phyloP scores from a whole-genome alignment of 139 green algal genomes.

The Chlamydomonas sp. region DNA sequence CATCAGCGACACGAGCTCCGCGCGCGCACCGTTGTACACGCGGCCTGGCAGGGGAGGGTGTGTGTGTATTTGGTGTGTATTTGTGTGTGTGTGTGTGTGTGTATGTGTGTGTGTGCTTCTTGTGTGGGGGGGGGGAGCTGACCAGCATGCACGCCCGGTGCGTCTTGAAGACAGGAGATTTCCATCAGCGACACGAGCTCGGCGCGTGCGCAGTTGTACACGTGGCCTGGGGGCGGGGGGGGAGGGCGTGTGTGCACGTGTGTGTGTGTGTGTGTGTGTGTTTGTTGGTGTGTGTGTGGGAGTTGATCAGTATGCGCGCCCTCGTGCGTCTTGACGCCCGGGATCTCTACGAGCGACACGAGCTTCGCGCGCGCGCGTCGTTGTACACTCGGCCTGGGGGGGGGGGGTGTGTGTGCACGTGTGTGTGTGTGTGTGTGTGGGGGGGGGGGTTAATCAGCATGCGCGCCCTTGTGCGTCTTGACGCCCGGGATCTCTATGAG shows the following conservation, averaged over 20 bases:
- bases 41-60: slow-evolving; percentile 29
- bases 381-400: slow-evolving; percentile 43
- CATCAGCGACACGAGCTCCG: slow-evolving; percentile 71
- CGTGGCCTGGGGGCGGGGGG: slow-evolving; percentile 41
- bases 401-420: no score
- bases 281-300: no score
- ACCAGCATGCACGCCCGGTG: no score
- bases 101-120: no score
- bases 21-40: slow-evolving; percentile 51
- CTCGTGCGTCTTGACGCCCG: slow-evolving; percentile 43
- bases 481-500: slow-evolving; percentile 70
- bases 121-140: no score
- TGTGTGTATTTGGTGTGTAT: no score
- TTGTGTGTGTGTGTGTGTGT: no score
- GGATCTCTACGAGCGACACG: slow-evolving; percentile 68
- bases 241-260: no score
- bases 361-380: slow-evolving; percentile 62
- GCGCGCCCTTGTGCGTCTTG: slow-evolving; percentile 35
- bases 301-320: no score
- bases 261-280: no score
- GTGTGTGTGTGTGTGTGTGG: no score
- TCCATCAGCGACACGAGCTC: slow-evolving; percentile 75
- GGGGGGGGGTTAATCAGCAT: no score
- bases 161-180: slow-evolving; percentile 52
- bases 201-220: slow-evolving; percentile 45